Evolutionary conservation across 2,329 filamentous ascomycete species (phyloP), one percentile per base, ranked within the genome.

Genomic region (Scedosporium aurantiacum): DNA sequence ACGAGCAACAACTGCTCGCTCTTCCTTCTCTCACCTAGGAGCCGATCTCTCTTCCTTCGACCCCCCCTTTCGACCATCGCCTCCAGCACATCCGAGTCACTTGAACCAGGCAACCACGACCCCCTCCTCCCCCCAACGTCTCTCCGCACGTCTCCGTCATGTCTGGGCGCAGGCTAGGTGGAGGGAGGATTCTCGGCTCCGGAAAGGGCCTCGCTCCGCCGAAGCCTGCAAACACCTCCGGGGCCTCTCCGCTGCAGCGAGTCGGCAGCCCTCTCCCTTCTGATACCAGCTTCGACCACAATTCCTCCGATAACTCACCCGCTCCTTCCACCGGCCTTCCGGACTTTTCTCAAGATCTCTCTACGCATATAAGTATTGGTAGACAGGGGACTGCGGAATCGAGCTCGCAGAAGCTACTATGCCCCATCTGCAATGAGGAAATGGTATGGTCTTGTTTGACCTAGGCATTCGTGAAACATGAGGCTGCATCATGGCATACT

Each of bases 351-450:
- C 90, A 93, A 70, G 91, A 96, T 70, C 82, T 97, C 60, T 83
- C 84, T 43, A 90, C 91, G 61, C 88, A 89, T 69, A 87, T 97
- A 68, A 91, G 88, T 61, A 76, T 94, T n/a, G 81, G 76, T 14
- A 75, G 75, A 7, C 78, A 21, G 79, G 76, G 23, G 77, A 80
- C 18, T 78, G 81, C 60, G 79, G 80, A 78, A 63, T 80, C 81
- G 65, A 79, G 76, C 57, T 81, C 84, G 60, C 83, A 83, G 65
- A 83, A 83, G 72, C 84, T 99, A 63, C 85, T 93, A 61, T 99
- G 94, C 73, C 94, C 94, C n/a, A 99, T 99, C 71, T 99, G 94
- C 75, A 91, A 87, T 67, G 95, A 97, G 76, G 92, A 97, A 74
- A 99, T 99, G 94, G 91, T 94, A 77, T 60, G 40, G 6, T 56